phyloP scores from a whole-genome alignment of 164 flowering plant genomes.

The Chimonanthus praecox region DNA sequence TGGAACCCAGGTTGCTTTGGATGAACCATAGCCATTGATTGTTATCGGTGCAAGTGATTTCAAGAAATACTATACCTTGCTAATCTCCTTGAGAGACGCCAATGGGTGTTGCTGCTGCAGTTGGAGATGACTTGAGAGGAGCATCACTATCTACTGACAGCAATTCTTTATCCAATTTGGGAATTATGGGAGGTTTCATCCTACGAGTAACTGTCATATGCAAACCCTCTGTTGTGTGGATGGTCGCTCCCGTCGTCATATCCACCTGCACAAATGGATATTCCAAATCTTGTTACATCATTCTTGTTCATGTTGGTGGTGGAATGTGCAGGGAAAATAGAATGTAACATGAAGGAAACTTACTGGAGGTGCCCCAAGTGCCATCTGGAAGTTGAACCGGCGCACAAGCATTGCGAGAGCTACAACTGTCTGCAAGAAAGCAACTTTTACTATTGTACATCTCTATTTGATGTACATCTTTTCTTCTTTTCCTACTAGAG shows the following conservation, averaged over 20 bases:
- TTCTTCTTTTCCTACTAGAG: neutral
- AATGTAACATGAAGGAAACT: slow-evolving; percentile 19
- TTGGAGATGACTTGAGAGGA: slow-evolving; percentile 14
- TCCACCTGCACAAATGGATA: slow-evolving; percentile 43
- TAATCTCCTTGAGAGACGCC: slow-evolving; percentile 4
- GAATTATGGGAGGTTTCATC: slow-evolving; percentile 50
- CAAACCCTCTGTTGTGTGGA: slow-evolving; percentile 90
- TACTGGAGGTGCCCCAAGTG: slow-evolving; percentile 86
- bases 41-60: neutral
- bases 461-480: neutral
- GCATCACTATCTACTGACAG: slow-evolving; percentile 21
- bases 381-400: slow-evolving; percentile 77
- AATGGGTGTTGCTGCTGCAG: slow-evolving; percentile 15
- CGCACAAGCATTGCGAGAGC: slow-evolving; percentile 89
- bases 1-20: neutral
- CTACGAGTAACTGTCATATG: slow-evolving; percentile 78
- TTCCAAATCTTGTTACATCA: neutral
- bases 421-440: slow-evolving; percentile 52
- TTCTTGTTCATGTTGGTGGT: neutral
- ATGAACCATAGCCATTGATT: neutral
- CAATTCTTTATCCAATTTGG: slow-evolving; percentile 36
- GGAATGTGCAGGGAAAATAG: slow-evolving; percentile 2
- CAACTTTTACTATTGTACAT: neutral
- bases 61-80: slow-evolving; percentile 3
- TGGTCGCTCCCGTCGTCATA: slow-evolving; percentile 97